Percentiles rank a stretch among this genome's conserved stretches.
Conservation (phyloP, 2,329 filamentous ascomycete genomes). For the Triangularia setosa region DNA sequence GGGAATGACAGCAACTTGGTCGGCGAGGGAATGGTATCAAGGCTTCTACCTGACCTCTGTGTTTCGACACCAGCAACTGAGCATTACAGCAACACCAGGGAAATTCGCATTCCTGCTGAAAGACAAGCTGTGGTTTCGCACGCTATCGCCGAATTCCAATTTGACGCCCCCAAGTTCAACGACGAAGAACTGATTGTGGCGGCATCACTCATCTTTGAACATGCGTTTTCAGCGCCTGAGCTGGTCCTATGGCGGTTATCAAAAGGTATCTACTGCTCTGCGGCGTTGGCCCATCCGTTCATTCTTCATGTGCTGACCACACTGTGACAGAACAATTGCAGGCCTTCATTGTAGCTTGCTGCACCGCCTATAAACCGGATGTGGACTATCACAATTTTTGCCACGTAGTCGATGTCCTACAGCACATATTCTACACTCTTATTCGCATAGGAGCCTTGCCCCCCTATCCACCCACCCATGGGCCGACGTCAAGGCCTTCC, state of each 20-base stretch:
- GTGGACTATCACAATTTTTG: slow-evolving; percentile 98
- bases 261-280: slow-evolving; percentile 49
- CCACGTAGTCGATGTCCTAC: slow-evolving; percentile 92
- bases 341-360: slow-evolving; percentile 80
- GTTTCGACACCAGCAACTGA: slow-evolving; percentile 35
- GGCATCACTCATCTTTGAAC: slow-evolving; percentile 83
- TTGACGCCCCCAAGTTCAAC: slow-evolving; percentile 82
- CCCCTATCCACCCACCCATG: slow-evolving; percentile 51
- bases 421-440: slow-evolving; percentile 88
- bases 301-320: slow-evolving; percentile 36
- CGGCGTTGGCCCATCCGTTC: slow-evolving; percentile 1
- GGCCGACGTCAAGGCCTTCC: slow-evolving; percentile 20
- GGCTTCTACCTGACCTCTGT: slow-evolving; percentile 85
- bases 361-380: slow-evolving; percentile 92
- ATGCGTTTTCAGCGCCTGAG: slow-evolving; percentile 78
- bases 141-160: slow-evolving; percentile 76
- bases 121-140: slow-evolving; percentile 25
- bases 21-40: slow-evolving; percentile 87
- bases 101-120: neutral
- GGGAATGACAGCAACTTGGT: slow-evolving; percentile 56
- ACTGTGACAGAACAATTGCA: slow-evolving; percentile 66
- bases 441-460: slow-evolving; percentile 74
- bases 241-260: slow-evolving; percentile 76
- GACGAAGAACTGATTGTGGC: slow-evolving; percentile 88
- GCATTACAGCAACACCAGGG: neutral